Evolutionary conservation across 140 eudicot genomes (phyloP).

Genomic region (Stevia rebaudiana): DNA sequence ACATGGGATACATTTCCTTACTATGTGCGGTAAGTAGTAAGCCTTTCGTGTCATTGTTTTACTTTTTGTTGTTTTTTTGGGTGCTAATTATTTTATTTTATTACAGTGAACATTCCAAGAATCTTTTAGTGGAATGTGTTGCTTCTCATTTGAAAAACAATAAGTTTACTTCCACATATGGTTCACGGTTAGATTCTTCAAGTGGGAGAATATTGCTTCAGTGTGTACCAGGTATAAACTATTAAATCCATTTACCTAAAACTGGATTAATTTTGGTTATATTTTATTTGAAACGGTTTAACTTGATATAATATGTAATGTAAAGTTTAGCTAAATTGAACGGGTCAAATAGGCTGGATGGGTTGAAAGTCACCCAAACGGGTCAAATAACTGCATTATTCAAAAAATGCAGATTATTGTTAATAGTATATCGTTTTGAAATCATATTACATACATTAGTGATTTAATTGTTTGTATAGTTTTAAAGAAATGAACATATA

Average conservation of each 20-base stretch:
- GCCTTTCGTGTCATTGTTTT: background rate
- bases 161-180: constrained; percentile 55
- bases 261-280: background rate
- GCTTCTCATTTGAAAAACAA: constrained; percentile 81
- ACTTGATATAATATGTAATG: background rate
- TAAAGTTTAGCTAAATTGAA: background rate
- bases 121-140: constrained; percentile 72
- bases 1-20: constrained; percentile 94
- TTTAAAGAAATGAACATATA: background rate
- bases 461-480: background rate
- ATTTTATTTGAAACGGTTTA: background rate
- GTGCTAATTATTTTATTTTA: constrained; percentile 16
- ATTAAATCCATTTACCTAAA: background rate
- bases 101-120: constrained; percentile 68
- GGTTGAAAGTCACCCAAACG: constrained; percentile 5
- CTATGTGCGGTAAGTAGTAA: constrained; percentile 60
- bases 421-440: background rate
- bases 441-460: background rate
- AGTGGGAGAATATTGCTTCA: constrained; percentile 91
- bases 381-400: constrained; percentile 4
- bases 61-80: constrained; percentile 1
- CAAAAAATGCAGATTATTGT: background rate
- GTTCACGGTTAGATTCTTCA: constrained; percentile 71
- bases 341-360: background rate
- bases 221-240: constrained; percentile 72